Conservation (phyloP, 106 monocot species). For the Agapanthus africanus region DNA sequence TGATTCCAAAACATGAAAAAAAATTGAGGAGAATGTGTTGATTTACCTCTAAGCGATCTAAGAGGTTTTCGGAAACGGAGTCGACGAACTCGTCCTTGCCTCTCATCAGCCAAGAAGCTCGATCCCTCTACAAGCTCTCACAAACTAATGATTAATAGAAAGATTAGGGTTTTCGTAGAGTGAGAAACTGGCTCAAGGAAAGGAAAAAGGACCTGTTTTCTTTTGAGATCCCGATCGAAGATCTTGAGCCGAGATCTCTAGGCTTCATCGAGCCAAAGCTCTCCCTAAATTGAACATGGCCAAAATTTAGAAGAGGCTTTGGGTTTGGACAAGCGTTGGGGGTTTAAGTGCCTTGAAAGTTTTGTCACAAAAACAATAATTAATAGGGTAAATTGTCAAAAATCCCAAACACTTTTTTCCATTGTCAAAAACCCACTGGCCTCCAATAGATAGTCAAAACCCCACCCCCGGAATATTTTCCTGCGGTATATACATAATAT, state of each 20-base stretch:
- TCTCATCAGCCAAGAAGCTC: constrained; percentile 90
- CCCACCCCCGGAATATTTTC: too few relatives aligned
- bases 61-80: constrained; percentile 79
- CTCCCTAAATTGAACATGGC: constrained; percentile 5
- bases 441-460: too few relatives aligned
- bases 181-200: not conserved
- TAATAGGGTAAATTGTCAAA: too few relatives aligned
- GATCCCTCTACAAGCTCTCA: constrained; percentile 66
- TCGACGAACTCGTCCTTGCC: constrained; percentile 71
- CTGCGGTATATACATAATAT: too few relatives aligned
- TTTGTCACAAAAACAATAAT: too few relatives aligned
- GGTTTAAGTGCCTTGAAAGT: too few relatives aligned
- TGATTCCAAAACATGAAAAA: too few relatives aligned
- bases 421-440: too few relatives aligned
- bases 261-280: constrained; percentile 12
- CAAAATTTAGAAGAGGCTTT: too few relatives aligned
- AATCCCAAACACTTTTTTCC: too few relatives aligned
- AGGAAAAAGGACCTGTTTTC: constrained; percentile 53
- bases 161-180: not conserved
- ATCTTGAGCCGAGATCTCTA: constrained; percentile 53
- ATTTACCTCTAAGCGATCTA: constrained; percentile 86
- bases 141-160: not conserved
- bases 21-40: too few relatives aligned
- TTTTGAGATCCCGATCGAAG: constrained; percentile 93
- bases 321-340: too few relatives aligned